Evolutionary conservation across 495 filamentous ascomycete genomes (phyloP), one percentile per base, ranked within the genome.

Genomic region (Hypoxylon lienhwacheense): DNA sequence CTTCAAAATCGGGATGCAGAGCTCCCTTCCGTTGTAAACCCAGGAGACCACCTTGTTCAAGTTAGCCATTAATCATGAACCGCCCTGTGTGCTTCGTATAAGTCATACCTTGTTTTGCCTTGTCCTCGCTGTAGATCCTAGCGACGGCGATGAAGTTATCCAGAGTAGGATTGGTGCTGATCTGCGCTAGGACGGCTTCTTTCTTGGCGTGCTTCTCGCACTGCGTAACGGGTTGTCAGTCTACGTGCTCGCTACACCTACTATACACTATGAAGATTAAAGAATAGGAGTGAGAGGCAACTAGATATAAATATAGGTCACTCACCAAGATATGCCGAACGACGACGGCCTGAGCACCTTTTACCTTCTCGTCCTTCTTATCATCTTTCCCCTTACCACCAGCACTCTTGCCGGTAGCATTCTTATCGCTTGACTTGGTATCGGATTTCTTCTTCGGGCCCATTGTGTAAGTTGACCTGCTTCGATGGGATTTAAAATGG

Each of bases 81-180:
- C 3, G 12, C 3, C 7, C 15, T 11, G 10, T n/a, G n/a, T n/a
- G 15, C 31, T 15, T 11, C 12, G 33, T 39, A 36, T 20, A 41
- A 39, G 41, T 66, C 73, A 4, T 72, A 90, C 88, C 91, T 67
- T 85, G 80, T 58, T 87, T 75, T 4, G 91, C 89, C 70, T 97
- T 96, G 67, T 96, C 91, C 69, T 96, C 90, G 0, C 87, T 91
- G 57, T 85, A 91, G 65, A 90, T 84, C 53, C 81, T 77, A 5
- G 91, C 91, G 3, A 96, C 90, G n/a, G 88, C 86, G 59, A 93
- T 88, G 61, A 97, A 97, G 61, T 90, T 91, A 19, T 76, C 78
- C 5, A 91, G 50, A 4, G 64, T 66, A 7, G 64, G 64, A 39
- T 32, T 90, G 21, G 82, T 84, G 35, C 79, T 77, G 12, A 95